Conservation (phyloP, 2,329 filamentous ascomycete genomes). For the Neurospora crassa region DNA sequence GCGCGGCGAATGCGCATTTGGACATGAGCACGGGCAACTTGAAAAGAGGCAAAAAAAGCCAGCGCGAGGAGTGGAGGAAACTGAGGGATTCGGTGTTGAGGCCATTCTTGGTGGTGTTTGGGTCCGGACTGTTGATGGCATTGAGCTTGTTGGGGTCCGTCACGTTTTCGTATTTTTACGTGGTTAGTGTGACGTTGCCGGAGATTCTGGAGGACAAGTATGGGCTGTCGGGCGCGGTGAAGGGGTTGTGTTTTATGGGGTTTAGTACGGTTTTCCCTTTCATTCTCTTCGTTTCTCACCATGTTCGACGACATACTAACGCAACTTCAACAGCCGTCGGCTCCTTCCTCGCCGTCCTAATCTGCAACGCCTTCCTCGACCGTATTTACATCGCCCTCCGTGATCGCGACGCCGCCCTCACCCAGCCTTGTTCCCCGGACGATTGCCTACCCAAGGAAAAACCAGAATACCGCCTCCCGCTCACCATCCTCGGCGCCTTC, state of each 20-base stretch:
- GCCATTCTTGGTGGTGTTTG: conserved; percentile 34
- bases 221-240: conserved; percentile 37
- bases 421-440: conserved; percentile 23
- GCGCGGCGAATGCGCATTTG: neutral
- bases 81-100: conserved; percentile 33
- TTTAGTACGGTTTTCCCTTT: conserved; percentile 35
- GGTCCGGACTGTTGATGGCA: conserved; percentile 40
- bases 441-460: neutral
- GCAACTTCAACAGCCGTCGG: conserved; percentile 32
- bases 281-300: neutral
- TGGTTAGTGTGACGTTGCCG: conserved; percentile 44
- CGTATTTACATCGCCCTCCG: conserved; percentile 41
- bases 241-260: conserved; percentile 42
- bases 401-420: conserved; percentile 26
- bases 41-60: neutral
- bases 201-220: conserved; percentile 39
- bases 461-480: conserved; percentile 42
- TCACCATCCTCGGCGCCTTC: conserved; percentile 37
- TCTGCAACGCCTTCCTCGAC: conserved; percentile 43
- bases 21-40: neutral
- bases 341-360: conserved; percentile 33
- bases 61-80: conserved; percentile 18
- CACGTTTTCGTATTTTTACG: conserved; percentile 42
- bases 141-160: conserved; percentile 37
- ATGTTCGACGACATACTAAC: conserved; percentile 1